Conservation (phyloP, 805 yeast genomes). For the Metschnikowia amazonensis region DNA sequence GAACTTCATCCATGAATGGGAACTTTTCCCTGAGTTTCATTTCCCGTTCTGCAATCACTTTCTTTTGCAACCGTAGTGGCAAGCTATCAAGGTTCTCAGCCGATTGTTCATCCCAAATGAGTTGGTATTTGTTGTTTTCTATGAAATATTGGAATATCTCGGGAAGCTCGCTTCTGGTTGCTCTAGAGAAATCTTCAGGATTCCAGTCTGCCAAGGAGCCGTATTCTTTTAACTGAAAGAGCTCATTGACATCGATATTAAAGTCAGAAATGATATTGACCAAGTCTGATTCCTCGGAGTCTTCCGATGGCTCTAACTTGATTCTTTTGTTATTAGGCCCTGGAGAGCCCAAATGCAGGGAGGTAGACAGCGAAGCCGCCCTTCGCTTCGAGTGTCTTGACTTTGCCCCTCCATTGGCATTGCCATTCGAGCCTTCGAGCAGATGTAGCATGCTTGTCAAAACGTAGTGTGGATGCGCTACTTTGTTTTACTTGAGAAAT, state of each 20-base stretch:
- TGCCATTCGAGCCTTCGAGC: background rate
- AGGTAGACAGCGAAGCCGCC: background rate
- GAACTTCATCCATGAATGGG: constrained; percentile 34
- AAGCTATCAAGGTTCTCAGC: constrained; percentile 23
- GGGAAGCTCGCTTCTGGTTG: constrained; percentile 25
- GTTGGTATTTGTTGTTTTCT: constrained; percentile 23
- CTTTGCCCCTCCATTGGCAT: background rate
- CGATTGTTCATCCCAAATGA: constrained; percentile 32
- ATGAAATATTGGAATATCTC: constrained; percentile 32
- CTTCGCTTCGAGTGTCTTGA: background rate
- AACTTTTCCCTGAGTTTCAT: constrained; percentile 27
- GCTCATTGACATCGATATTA: constrained; percentile 51
- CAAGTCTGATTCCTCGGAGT: constrained; percentile 1
- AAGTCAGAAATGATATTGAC: constrained; percentile 45
- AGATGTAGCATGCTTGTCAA: constrained; percentile 5
- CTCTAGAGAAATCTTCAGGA: constrained; percentile 42
- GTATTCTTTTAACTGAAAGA: constrained; percentile 60
- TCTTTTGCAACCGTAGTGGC: constrained; percentile 40
- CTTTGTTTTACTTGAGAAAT: constrained; percentile 4
- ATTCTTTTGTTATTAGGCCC: constrained; percentile 6
- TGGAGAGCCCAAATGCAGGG: background rate
- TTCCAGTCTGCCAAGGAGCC: constrained; percentile 61
- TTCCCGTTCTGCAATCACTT: constrained; percentile 34
- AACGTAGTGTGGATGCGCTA: constrained; percentile 1
- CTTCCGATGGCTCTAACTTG: constrained; percentile 7